A percentile compares a stretch with the other conserved stretches of the same genome.
Evolutionary conservation across 2,329 filamentous ascomycete genomes (phyloP).

Genomic region (Helotiales sp.): DNA sequence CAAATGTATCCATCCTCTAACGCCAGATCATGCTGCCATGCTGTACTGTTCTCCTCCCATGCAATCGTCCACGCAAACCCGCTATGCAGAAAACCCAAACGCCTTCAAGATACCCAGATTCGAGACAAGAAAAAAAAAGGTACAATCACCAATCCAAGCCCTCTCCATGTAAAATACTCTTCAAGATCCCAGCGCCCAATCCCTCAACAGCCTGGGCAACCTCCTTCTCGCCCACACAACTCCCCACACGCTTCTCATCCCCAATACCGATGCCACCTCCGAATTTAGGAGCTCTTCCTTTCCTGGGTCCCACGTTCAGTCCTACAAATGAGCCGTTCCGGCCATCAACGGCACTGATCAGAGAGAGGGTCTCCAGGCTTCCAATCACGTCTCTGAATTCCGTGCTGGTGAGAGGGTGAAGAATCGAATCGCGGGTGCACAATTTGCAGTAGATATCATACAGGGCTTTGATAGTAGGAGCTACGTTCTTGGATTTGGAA

Average conservation of each 20-base stretch:
- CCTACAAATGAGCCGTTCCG: constrained; percentile 70
- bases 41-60: constrained; percentile 10
- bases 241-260: constrained; percentile 80
- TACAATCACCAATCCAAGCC: constrained; percentile 38
- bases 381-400: constrained; percentile 94
- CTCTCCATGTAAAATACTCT: constrained; percentile 61
- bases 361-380: constrained; percentile 84
- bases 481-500: constrained; percentile 63
- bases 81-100: constrained; percentile 32
- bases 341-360: constrained; percentile 73
- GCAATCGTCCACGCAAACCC: constrained; percentile 20
- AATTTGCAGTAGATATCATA: constrained; percentile 83
- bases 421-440: constrained; percentile 84
- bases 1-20: constrained; percentile 4
- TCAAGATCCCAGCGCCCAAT: constrained; percentile 64
- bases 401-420: constrained; percentile 86
- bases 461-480: constrained; percentile 81
- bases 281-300: constrained; percentile 61
- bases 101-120: background rate
- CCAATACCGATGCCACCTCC: constrained; percentile 53
- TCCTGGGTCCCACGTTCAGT: constrained; percentile 69
- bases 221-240: constrained; percentile 81
- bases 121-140: background rate
- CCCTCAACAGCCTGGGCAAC: constrained; percentile 73
- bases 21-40: constrained; percentile 1